These are phyloP conservation scores for Fusarium nygamai DNA, from an alignment of 2,329 filamentous ascomycete species.

Conservation along the genomic window DNA sequence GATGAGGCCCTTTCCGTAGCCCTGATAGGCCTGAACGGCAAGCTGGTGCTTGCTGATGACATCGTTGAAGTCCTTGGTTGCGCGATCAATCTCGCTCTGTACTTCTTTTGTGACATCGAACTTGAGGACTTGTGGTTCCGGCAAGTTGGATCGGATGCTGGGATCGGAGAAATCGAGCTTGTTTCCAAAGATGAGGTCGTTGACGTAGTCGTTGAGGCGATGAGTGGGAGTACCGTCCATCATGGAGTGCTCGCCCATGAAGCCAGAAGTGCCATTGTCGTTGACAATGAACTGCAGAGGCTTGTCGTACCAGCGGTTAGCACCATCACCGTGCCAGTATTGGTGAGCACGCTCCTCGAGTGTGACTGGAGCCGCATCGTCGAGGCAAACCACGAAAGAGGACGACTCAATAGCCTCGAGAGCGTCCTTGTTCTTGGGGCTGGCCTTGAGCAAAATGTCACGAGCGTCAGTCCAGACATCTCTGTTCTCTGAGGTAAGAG, in stretches of 20 bases:
- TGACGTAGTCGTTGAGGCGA: constrained; percentile 94
- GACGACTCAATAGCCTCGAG: constrained; percentile 87
- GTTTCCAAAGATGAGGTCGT: constrained; percentile 91
- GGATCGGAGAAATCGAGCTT: constrained; percentile 90
- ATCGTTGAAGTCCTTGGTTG: constrained; percentile 79
- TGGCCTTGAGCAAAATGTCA: constrained; percentile 77
- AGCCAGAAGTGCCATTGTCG: constrained; percentile 96
- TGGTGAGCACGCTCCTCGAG: constrained; percentile 94
- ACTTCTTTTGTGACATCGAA: constrained; percentile 83
- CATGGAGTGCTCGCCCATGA: constrained; percentile 99
- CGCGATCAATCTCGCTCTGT: constrained; percentile 80
- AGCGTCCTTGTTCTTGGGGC: constrained; percentile 79
- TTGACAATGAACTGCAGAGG: constrained; percentile 97
- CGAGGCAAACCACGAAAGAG: constrained; percentile 91
- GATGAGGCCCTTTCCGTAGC: constrained; percentile 97
- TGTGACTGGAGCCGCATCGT: constrained; percentile 90
- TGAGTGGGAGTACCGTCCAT: constrained; percentile 99
- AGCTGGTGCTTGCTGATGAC: constrained; percentile 91
- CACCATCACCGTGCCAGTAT: constrained; percentile 98
- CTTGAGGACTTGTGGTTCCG: constrained; percentile 79
- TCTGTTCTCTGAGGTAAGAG: constrained; percentile 90
- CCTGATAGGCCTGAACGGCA: constrained; percentile 93
- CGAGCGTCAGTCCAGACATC: constrained; percentile 92
- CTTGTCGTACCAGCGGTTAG: constrained; percentile 98
- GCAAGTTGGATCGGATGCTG: constrained; percentile 80